A percentile compares a stretch with the other conserved stretches of the same genome.
These are phyloP conservation scores for Beauveria asiatica DNA, from an alignment of 2,329 filamentous ascomycete species.

Conservation along the genomic window DNA sequence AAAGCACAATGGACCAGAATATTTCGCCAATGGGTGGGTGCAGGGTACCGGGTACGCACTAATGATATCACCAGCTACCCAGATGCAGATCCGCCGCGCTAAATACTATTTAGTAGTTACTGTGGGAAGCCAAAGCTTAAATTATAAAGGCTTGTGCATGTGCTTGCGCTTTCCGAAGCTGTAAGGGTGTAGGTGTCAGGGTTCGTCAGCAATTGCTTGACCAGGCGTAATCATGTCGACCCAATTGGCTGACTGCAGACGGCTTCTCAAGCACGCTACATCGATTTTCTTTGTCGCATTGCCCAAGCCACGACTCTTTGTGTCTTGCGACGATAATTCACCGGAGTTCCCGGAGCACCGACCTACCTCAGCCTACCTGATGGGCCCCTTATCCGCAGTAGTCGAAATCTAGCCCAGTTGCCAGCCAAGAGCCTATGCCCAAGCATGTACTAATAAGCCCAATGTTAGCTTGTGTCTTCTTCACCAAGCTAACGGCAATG, in stretches of 20 bases:
- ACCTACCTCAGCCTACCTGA: no score
- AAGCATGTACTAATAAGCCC: neutral
- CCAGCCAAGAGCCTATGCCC: neutral
- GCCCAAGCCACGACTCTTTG: neutral
- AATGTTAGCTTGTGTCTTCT: neutral
- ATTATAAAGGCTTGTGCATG: neutral
- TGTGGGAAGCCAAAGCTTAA: neutral
- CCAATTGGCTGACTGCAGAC: neutral
- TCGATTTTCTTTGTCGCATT: neutral
- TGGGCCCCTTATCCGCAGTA: neutral
- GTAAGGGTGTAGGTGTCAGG: neutral
- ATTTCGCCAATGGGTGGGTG: neutral
- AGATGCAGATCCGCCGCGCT: neutral
- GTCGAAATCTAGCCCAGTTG: neutral
- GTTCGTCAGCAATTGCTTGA: neutral
- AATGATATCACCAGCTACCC: conserved; percentile 8
- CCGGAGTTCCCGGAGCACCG: conserved; percentile 1
- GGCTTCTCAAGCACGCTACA: neutral
- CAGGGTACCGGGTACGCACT: conserved; percentile 5
- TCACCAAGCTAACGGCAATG: neutral
- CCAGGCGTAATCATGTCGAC: conserved; percentile 1
- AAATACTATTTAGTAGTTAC: no score
- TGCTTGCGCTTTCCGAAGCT: conserved; percentile 2
- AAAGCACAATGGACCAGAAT: neutral
- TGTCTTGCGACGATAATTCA: conserved; percentile 6